Conservation (phyloP, 352 stramenopile species). For the Chrysophaeum taylorii region DNA sequence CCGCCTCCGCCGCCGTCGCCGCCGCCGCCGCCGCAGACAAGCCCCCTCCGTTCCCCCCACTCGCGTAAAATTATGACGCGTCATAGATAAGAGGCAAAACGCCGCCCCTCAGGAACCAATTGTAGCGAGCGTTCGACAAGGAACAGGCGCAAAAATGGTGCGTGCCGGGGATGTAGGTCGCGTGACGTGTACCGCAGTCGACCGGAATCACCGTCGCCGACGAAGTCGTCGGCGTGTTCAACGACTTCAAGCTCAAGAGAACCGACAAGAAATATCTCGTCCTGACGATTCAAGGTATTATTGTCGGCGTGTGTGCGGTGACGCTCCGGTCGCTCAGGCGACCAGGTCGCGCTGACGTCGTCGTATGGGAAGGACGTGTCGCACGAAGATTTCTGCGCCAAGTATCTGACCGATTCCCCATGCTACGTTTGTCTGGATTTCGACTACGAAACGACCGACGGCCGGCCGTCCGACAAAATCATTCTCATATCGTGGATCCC, state of each 20-base stretch:
- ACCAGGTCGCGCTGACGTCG: constrained; percentile 37
- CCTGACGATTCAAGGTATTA: constrained; percentile 67
- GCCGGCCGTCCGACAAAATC: constrained; percentile 46
- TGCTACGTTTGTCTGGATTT: constrained; percentile 53
- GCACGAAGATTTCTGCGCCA: constrained; percentile 49
- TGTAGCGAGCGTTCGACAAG: too few relatives aligned
- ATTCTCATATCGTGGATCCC: constrained; percentile 66
- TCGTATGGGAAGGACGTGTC: constrained; percentile 12
- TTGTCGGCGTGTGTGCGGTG: constrained; percentile 61
- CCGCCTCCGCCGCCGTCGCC: too few relatives aligned
- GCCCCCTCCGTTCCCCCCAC: too few relatives aligned
- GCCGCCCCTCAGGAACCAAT: too few relatives aligned
- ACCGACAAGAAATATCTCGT: constrained; percentile 74
- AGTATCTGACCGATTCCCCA: constrained; percentile 47
- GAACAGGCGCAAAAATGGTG: too few relatives aligned
- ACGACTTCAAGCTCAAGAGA: constrained; percentile 87
- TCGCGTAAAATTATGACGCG: too few relatives aligned
- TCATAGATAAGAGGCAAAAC: too few relatives aligned
- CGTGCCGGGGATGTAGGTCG: too few relatives aligned
- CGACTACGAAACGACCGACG: constrained; percentile 48
- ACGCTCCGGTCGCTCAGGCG: constrained; percentile 55
- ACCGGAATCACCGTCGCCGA: constrained; percentile 81
- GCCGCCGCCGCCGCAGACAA: too few relatives aligned
- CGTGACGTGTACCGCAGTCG: constrained; percentile 46
- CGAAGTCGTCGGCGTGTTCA: constrained; percentile 79